phyloP scores from a whole-genome alignment of 2,329 filamentous ascomycete species.

The Xylaria sp. region DNA sequence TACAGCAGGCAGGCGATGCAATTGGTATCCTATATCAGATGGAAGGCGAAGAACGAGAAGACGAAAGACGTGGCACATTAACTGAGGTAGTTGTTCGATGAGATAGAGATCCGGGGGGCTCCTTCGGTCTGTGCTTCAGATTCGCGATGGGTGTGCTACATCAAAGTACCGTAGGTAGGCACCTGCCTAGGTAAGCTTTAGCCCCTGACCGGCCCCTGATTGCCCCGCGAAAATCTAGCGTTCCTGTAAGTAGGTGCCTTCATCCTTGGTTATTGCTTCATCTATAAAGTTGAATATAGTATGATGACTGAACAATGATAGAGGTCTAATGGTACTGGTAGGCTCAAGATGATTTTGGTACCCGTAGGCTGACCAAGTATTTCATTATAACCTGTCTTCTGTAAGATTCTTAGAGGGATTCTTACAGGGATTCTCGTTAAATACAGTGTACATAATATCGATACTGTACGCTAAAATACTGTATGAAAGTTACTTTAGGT shows the following conservation, averaged over 20 bases:
- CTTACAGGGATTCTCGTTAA: background rate
- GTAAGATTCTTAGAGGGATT: too few relatives aligned
- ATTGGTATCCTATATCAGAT: constrained; percentile 4
- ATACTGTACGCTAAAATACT: background rate
- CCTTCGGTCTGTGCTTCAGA: constrained; percentile 20
- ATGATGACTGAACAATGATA: too few relatives aligned
- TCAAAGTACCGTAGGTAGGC: background rate
- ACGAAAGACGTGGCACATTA: background rate
- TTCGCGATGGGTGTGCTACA: constrained; percentile 8
- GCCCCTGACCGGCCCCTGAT: constrained; percentile 13
- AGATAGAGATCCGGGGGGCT: constrained; percentile 7
- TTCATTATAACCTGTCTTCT: too few relatives aligned
- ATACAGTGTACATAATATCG: background rate
- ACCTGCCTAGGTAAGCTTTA: background rate
- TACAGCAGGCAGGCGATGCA: background rate
- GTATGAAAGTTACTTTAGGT: background rate
- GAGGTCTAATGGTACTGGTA: too few relatives aligned
- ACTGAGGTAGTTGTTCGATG: background rate
- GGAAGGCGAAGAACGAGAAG: background rate
- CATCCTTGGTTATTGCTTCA: too few relatives aligned
- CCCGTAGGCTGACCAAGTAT: background rate
- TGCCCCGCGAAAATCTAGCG: constrained; percentile 12
- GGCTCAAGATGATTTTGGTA: too few relatives aligned
- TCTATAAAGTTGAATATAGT: too few relatives aligned
- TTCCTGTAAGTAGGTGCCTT: too few relatives aligned